Conservation (phyloP, 2,329 filamentous ascomycete genomes). For the Aspergillus quadrilineatus region DNA sequence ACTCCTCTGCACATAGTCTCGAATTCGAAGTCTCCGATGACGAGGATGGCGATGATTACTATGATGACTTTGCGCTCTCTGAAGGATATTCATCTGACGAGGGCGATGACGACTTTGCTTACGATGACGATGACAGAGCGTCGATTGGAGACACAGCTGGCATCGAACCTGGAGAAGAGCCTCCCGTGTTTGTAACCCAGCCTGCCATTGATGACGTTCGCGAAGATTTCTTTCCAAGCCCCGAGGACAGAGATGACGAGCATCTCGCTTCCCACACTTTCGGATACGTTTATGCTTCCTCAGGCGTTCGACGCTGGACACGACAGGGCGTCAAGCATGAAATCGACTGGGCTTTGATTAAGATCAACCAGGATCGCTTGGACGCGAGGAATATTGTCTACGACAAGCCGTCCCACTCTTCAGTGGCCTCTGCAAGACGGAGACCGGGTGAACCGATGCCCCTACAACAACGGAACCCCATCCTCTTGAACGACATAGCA, state of each 20-base stretch:
- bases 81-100: conserved; percentile 55
- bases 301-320: conserved; percentile 75
- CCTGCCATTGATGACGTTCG: conserved; percentile 86
- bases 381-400: conserved; percentile 70
- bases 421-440: conserved; percentile 40
- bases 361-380: conserved; percentile 69
- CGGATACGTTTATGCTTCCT: conserved; percentile 84
- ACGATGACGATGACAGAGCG: conserved; percentile 56
- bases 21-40: conserved; percentile 56
- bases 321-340: conserved; percentile 76
- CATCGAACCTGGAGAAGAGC: conserved; percentile 70
- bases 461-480: conserved; percentile 28
- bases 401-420: conserved; percentile 23
- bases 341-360: conserved; percentile 92
- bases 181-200: conserved; percentile 81
- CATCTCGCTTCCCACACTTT: conserved; percentile 78
- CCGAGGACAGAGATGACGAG: conserved; percentile 73
- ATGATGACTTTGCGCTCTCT: conserved; percentile 47
- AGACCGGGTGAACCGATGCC: conserved; percentile 52
- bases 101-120: conserved; percentile 51
- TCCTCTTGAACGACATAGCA: conserved; percentile 59
- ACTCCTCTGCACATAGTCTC: conserved; percentile 38
- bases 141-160: conserved; percentile 74
- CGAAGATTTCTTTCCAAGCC: conserved; percentile 78
- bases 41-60: conserved; percentile 47